A percentile compares a stretch with the other conserved stretches of the same genome.
These are phyloP conservation scores for Pleurotus cornucopiae DNA, from an alignment of 768 basidiomycete genomes.

Conservation along the genomic window DNA sequence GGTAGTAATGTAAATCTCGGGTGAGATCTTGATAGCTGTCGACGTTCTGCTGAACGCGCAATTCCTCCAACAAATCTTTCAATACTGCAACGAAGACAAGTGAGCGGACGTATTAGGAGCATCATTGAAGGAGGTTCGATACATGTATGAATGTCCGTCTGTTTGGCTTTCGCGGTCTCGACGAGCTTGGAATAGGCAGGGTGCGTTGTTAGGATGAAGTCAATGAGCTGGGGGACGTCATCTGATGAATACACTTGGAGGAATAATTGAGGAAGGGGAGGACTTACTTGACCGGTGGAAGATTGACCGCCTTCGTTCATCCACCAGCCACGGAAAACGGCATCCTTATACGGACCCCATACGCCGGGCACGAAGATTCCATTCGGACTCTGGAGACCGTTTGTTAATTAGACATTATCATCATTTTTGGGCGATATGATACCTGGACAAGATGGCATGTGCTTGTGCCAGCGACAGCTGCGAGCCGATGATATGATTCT, in stretches of 20 bases:
- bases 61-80: constrained; percentile 64
- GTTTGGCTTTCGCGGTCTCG: constrained; percentile 53
- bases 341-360: constrained; percentile 91
- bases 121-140: constrained; percentile 9
- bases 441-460: constrained; percentile 95
- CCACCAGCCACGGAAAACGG: constrained; percentile 94
- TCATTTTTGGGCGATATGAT: not conserved
- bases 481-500: constrained; percentile 79
- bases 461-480: constrained; percentile 93
- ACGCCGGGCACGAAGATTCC: constrained; percentile 88
- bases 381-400: constrained; percentile 54
- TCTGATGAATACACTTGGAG: not conserved
- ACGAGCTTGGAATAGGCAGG: constrained; percentile 74
- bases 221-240: constrained; percentile 61
- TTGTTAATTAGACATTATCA: not conserved
- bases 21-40: constrained; percentile 79
- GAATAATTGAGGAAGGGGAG: not conserved
- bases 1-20: constrained; percentile 90
- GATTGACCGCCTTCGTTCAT: constrained; percentile 99
- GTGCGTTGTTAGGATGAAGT: constrained; percentile 92
- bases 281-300: constrained; percentile 84
- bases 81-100: constrained; percentile 45
- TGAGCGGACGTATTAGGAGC: not conserved
- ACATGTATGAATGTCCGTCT: constrained; percentile 59
- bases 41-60: constrained; percentile 49